phyloP scores from a whole-genome alignment of 2,329 filamentous ascomycete species.

The Nemania sp. region DNA sequence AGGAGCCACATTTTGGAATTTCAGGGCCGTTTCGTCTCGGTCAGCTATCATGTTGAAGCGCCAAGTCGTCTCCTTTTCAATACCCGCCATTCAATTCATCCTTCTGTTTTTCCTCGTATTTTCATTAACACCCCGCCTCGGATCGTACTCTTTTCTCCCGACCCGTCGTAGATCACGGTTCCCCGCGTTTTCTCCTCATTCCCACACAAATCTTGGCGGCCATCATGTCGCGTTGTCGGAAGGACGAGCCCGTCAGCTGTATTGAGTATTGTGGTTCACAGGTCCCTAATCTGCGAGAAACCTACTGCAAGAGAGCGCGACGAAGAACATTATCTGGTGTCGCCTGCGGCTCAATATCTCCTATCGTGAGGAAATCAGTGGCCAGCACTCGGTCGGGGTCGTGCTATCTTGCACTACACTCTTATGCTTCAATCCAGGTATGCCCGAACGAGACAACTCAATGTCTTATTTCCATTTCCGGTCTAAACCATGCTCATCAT shows the following conservation, averaged over 20 bases:
- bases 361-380: background rate
- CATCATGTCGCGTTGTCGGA: constrained; percentile 2
- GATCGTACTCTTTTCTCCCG: background rate
- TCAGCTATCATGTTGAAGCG: background rate
- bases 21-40: background rate
- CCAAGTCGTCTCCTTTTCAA: background rate
- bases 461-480: too few species aligned
- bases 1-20: constrained; percentile 7
- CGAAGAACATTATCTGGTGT: background rate
- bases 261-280: constrained; percentile 12
- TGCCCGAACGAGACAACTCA: too few species aligned
- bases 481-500: background rate
- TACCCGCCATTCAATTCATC: background rate
- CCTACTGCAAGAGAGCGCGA: background rate
- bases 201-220: constrained; percentile 4
- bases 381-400: background rate
- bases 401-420: background rate
- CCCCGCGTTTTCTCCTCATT: constrained; percentile 25
- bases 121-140: background rate
- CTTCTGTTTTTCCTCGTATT: background rate
- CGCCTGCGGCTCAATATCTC: too few species aligned
- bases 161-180: background rate
- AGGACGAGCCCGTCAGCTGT: background rate
- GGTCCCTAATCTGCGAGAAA: constrained; percentile 1
- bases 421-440: too few species aligned